These are phyloP conservation scores for Tricholoma sp. DNA, from an alignment of 768 basidiomycete species.

Conservation along the genomic window DNA sequence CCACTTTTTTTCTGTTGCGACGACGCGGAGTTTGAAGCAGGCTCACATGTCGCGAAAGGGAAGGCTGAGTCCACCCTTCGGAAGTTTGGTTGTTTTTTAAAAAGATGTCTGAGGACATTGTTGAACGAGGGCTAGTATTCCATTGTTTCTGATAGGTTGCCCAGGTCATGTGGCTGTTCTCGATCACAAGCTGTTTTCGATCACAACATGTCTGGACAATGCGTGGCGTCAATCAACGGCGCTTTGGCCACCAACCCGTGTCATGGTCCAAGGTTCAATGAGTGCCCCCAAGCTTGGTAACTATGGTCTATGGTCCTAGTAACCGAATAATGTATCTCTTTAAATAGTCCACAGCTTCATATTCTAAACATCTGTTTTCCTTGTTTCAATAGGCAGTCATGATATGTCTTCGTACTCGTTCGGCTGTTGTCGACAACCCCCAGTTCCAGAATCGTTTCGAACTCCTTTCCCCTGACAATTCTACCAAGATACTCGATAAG, in stretches of 20 bases:
- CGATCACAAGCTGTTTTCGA: background rate
- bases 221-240: constrained; percentile 6
- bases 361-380: background rate
- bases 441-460: background rate
- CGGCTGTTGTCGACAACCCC: background rate
- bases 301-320: background rate
- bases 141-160: background rate
- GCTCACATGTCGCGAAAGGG: background rate
- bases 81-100: background rate
- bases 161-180: background rate
- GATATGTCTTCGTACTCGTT: background rate
- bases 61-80: background rate
- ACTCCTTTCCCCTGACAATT: background rate
- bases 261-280: constrained; percentile 1
- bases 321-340: background rate
- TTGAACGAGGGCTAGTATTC: background rate
- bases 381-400: background rate
- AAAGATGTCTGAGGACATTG: background rate
- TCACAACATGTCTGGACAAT: constrained; percentile 4
- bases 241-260: background rate
- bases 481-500: background rate
- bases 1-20: background rate
- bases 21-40: background rate
- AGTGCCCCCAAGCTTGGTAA: background rate
- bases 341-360: background rate